Conservation (phyloP, 2,329 filamentous ascomycete genomes). For the Colletotrichum brevisporum region DNA sequence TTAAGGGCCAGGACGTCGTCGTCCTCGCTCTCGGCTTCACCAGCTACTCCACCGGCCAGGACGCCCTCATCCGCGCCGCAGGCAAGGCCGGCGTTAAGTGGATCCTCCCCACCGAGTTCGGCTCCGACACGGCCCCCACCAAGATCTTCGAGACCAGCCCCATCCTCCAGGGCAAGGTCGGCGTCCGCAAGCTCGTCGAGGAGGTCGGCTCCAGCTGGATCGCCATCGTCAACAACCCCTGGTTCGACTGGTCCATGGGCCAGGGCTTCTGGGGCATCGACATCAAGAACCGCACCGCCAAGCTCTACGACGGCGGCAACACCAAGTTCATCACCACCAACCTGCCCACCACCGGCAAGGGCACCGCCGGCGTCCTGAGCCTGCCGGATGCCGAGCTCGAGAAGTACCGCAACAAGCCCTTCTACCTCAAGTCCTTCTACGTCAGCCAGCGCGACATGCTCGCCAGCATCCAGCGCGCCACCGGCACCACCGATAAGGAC, state of each 20-base stretch:
- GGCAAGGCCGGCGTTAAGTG: slow-evolving; percentile 68
- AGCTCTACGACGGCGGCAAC: slow-evolving; percentile 69
- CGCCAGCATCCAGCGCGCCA: slow-evolving; percentile 69
- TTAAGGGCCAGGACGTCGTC: slow-evolving; percentile 52
- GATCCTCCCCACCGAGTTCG: slow-evolving; percentile 67
- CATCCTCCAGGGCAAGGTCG: slow-evolving; percentile 46
- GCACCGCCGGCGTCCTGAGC: slow-evolving; percentile 53
- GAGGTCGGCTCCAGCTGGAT: slow-evolving; percentile 51
- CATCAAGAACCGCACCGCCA: slow-evolving; percentile 47
- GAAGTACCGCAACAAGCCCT: slow-evolving; percentile 58
- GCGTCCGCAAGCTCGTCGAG: slow-evolving; percentile 46
- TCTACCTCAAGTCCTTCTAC: slow-evolving; percentile 71
- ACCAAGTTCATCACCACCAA: slow-evolving; percentile 71
- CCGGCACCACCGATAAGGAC: slow-evolving; percentile 69
- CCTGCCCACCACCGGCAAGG: slow-evolving; percentile 67
- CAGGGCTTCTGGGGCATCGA: slow-evolving; percentile 50
- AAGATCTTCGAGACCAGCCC: slow-evolving; percentile 41
- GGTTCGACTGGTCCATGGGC: slow-evolving; percentile 50
- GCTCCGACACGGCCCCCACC: slow-evolving; percentile 49
- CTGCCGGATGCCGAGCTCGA: slow-evolving; percentile 46
- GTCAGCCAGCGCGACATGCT: slow-evolving; percentile 77
- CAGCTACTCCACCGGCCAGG: slow-evolving; percentile 55
- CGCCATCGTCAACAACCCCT: slow-evolving; percentile 50
- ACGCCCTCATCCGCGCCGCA: slow-evolving; percentile 66
- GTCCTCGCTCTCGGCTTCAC: slow-evolving; percentile 43